Base-by-base conservation (phyloP, 495 filamentous ascomycete genomes). In the Hyaloscypha hepaticicola region DNA sequence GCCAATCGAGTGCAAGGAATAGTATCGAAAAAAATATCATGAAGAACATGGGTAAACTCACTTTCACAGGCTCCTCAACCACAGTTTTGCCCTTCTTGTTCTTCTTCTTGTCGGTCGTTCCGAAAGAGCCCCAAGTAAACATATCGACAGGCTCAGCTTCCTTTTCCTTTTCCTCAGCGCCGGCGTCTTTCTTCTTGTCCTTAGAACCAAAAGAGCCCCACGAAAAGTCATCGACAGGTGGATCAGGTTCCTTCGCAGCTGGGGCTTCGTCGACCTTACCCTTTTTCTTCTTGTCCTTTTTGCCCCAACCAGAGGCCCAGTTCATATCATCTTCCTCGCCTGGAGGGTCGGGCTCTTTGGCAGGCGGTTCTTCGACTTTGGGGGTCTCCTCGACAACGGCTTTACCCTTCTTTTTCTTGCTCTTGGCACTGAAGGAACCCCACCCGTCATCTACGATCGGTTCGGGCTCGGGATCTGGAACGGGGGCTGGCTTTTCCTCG, bases 171-270 rank as follows among this genome's bases (percentile, higher is more conserved):
- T 60, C 64, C 33, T 68, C 22, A 57, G 14, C 59, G 12, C 56
- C 64, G n/a, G 63, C 59, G 51, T 61, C 67, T 55, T 75, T 75
- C 68, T 77, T 78, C 60, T 74, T 74, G 62, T 75, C 72, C 55
- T 71, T 73, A 64, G 75, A 80, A 28, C 66, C 71, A 59, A 60
- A 49, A 60, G 41, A 69, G 27, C 74, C 72, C 72, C 76, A 70
- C 2, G 52, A 75, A 24, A 70, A 55, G 11, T 58, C 33, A 8
- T 58, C 56, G 24, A 73, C 70, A 38, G 75, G 25, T 25, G 50
- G 22, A 24, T 53, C 25, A 21, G 50, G 50, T 26, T 53, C 50
- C 22, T 24, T 53, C 9, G 72, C 68, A 21, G 77, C 45, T 75
- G 58, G 58, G 7, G 11, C 11, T 55, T 67, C 64, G 19, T 63